These are phyloP conservation scores for Podaxis carcinomalis DNA, from an alignment of 768 basidiomycete species.

Conservation along the genomic window DNA sequence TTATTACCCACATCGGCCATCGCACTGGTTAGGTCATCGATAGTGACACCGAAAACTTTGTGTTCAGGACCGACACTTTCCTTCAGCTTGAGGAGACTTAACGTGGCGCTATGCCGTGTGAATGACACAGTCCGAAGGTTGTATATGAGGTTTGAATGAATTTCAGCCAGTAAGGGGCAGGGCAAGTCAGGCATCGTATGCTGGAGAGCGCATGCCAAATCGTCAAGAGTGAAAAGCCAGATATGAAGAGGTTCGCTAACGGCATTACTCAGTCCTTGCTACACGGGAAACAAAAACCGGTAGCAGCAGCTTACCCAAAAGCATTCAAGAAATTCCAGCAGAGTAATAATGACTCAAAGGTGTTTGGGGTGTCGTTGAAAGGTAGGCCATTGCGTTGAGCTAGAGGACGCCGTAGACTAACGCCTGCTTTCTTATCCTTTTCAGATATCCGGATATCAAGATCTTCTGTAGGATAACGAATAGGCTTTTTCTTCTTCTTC, in stretches of 20 bases:
- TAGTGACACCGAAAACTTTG: slow-evolving; percentile 49
- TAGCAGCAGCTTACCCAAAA: slow-evolving; percentile 68
- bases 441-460: slow-evolving; percentile 77
- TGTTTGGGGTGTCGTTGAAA: slow-evolving; percentile 56
- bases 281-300: slow-evolving; percentile 7
- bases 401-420: slow-evolving; percentile 60
- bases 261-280: slow-evolving; percentile 7
- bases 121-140: slow-evolving; percentile 81
- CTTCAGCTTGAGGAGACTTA: slow-evolving; percentile 53
- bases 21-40: slow-evolving; percentile 59
- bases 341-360: slow-evolving; percentile 86
- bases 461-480: slow-evolving; percentile 93
- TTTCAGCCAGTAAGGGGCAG: slow-evolving; percentile 78
- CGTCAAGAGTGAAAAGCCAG: slow-evolving; percentile 88
- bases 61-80: slow-evolving; percentile 32
- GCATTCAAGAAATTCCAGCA: slow-evolving; percentile 93
- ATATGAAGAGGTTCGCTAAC: slow-evolving; percentile 80
- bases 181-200: slow-evolving; percentile 67
- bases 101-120: slow-evolving; percentile 67
- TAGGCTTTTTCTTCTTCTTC: slow-evolving; percentile 84
- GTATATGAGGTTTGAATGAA: slow-evolving; percentile 87
- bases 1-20: slow-evolving; percentile 83
- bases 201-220: slow-evolving; percentile 82
- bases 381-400: slow-evolving; percentile 62
- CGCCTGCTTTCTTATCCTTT: slow-evolving; percentile 79